phyloP scores from a whole-genome alignment of 148 eudicot genomes.

The Camellia sinensis region DNA sequence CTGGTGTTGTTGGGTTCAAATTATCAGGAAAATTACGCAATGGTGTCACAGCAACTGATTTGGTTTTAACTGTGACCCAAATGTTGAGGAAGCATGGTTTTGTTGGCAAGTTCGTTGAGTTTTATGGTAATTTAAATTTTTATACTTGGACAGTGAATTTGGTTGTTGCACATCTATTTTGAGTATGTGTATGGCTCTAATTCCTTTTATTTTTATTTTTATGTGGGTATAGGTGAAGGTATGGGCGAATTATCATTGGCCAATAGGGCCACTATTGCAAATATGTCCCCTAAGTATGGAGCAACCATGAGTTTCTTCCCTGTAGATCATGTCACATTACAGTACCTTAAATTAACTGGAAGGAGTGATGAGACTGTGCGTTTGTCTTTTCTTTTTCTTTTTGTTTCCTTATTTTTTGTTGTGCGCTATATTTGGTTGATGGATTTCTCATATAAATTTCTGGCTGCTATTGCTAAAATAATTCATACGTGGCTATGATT shows the following conservation, averaged over 20 bases:
- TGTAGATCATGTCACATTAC: conserved; percentile 84
- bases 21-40: conserved; percentile 71
- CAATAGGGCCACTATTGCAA: conserved; percentile 97
- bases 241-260: conserved; percentile 76
- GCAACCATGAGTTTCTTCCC: conserved; percentile 99
- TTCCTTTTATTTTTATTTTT: background rate
- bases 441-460: background rate
- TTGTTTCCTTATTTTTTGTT: background rate
- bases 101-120: conserved; percentile 98
- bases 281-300: conserved; percentile 98
- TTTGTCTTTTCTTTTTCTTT: background rate
- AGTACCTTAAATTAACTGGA: conserved; percentile 88
- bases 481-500: conserved; percentile 72
- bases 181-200: background rate
- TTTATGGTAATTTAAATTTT: conserved; percentile 56
- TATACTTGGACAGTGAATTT: background rate
- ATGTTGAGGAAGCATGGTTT: conserved; percentile 98
- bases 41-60: conserved; percentile 97
- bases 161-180: background rate
- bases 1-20: conserved; percentile 12
- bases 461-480: conserved; percentile 3
- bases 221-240: conserved; percentile 61
- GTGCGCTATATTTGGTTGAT: background rate
- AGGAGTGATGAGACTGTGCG: conserved; percentile 88
- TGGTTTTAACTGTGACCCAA: conserved; percentile 98